Evolutionary conservation across 495 filamentous ascomycete species (phyloP).

Genomic region (Tuber umbilicatum): DNA sequence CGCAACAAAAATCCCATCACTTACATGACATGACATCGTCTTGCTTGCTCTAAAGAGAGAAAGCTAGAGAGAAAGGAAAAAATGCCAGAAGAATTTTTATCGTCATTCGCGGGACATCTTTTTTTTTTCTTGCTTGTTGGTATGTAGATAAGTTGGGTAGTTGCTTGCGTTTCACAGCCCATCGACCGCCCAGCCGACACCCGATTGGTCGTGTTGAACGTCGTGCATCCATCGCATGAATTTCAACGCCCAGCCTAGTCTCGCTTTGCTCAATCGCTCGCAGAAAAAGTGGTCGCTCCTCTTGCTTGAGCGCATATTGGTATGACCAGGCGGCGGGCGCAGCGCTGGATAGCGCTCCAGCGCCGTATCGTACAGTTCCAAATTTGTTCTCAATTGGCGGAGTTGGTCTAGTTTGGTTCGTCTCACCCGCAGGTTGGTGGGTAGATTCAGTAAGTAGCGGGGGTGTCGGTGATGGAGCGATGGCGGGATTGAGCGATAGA

Average conservation of each 20-base stretch:
- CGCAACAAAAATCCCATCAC: neutral
- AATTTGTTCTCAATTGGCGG: neutral
- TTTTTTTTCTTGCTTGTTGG: neutral
- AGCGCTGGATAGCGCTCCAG: neutral
- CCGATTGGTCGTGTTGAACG: neutral
- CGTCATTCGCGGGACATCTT: neutral
- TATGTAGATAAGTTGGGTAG: neutral
- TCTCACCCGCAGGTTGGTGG: neutral
- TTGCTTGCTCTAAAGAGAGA: neutral
- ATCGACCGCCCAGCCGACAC: neutral
- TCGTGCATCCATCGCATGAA: slow-evolving; percentile 6
- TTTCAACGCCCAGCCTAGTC: neutral
- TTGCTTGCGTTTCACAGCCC: neutral
- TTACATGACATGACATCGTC: neutral
- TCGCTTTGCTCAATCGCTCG: neutral
- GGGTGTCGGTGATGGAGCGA: neutral
- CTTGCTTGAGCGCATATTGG: neutral
- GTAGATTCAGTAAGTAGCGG: neutral
- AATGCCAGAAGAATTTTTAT: neutral
- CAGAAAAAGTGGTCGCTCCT: neutral
- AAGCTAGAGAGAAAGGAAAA: neutral
- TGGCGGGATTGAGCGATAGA: neutral
- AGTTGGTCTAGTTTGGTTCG: neutral
- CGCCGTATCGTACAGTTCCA: neutral
- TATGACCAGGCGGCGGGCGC: neutral